phyloP scores from a whole-genome alignment of 352 stramenopile species.

The Elongisporangium undulatum region DNA sequence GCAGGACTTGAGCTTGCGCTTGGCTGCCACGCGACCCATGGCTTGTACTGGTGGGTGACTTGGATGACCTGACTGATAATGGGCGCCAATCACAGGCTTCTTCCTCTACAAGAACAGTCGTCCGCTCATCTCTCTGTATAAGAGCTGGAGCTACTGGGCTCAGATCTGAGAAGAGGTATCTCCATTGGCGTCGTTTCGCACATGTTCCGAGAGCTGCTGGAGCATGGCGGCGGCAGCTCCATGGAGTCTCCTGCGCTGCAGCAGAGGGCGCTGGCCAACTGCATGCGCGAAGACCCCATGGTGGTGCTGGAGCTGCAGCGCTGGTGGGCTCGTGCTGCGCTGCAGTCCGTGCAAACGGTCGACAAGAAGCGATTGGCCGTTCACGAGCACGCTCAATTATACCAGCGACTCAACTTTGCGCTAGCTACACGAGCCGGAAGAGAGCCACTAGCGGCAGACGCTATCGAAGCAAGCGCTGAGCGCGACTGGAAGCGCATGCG shows the following conservation, averaged over 20 bases:
- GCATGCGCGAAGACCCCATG: not conserved
- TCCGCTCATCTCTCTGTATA: not conserved
- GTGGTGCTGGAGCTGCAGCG: not conserved
- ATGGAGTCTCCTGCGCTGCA: not conserved
- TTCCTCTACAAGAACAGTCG: not conserved
- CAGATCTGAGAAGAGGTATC: not conserved
- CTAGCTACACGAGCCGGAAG: not conserved
- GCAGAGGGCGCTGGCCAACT: not conserved
- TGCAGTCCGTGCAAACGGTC: not conserved
- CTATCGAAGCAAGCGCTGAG: not conserved
- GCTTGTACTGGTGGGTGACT: constrained; percentile 4
- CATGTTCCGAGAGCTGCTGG: no score
- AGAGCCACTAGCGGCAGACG: not conserved
- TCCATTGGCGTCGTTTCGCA: no score
- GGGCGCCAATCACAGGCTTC: not conserved
- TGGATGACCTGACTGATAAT: not conserved
- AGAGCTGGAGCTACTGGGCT: not conserved
- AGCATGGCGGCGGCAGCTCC: not conserved
- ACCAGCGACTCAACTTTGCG: not conserved
- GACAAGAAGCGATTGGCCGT: not conserved
- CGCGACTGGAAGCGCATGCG: not conserved
- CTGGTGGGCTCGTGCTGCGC: not conserved
- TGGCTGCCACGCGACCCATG: constrained; percentile 68
- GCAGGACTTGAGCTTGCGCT: constrained; percentile 85
- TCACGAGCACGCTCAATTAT: not conserved